Evolutionary conservation across 805 yeast species (phyloP).

Genomic region (Pichia sporocuriosa): DNA sequence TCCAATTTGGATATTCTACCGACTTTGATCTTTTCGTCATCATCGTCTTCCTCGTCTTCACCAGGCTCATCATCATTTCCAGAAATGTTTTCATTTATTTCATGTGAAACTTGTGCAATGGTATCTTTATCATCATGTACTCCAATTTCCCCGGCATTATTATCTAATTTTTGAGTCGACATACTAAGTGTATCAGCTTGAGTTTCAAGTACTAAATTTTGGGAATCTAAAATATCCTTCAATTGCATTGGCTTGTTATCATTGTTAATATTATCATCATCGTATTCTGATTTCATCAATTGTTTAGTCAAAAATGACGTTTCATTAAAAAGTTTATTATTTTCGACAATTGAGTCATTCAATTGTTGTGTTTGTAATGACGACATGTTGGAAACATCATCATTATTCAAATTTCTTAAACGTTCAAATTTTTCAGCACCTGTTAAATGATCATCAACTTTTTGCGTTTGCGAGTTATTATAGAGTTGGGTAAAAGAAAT

Average conservation of each 20-base stretch:
- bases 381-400: too few species aligned
- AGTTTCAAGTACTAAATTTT: conserved; percentile 26
- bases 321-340: background rate
- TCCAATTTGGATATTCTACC: conserved; percentile 7
- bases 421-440: conserved; percentile 16
- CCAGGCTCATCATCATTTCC: conserved; percentile 7
- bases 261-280: background rate
- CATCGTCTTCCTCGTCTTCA: conserved; percentile 16
- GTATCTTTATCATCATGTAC: too few species aligned
- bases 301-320: conserved; percentile 7
- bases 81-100: too few species aligned
- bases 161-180: conserved; percentile 6
- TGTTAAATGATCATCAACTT: conserved; percentile 8
- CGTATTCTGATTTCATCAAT: background rate
- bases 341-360: background rate
- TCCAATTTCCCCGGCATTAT: too few species aligned
- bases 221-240: conserved; percentile 23
- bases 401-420: conserved; percentile 9
- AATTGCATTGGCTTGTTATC: conserved; percentile 5
- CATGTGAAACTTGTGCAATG: too few species aligned
- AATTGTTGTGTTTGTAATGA: background rate
- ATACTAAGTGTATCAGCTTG: conserved; percentile 20
- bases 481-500: conserved; percentile 23
- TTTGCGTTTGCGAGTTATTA: conserved; percentile 20
- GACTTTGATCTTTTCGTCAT: conserved; percentile 18